Evolutionary conservation across 768 basidiomycete species (phyloP), one percentile per base, ranked within the genome.

Genomic region (Panaeolus papilionaceus): DNA sequence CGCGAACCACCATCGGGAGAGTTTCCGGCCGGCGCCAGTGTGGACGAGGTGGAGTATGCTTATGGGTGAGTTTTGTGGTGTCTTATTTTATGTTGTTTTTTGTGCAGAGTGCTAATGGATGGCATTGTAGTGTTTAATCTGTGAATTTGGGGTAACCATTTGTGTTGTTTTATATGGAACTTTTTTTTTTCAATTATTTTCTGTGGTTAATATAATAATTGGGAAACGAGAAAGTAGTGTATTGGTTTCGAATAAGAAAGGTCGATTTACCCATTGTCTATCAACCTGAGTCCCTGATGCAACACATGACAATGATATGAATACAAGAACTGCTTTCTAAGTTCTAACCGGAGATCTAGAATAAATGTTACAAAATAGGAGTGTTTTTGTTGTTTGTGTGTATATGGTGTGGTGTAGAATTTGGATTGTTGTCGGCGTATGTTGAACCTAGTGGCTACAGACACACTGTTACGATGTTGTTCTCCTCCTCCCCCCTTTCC

Each of bases 1-100:
- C 88, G 91, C 64, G 92, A 92, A 69, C 83, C 88, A 45, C 85
- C 89, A 39, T 85, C 89, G 11, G 84, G 86, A 23, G 90, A 92
- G 10, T 95, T 95, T 75, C 87, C 89, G 23, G 86, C 90, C 5
- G 92, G 92, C 1, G 93, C 89, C 23, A 92, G 94, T 62, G 93
- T 95, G 16, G 94, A 95, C 71, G 94, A 95, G 78, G 94, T 95
- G 7, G 94, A 95, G 75, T 93, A 93, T 77, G 92, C 90, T 67
- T 94, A 93, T 71, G 92, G 92, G 92, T 90, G 77, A 76, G 90
- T 84, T 67, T 44, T 44, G 42, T 44, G 42, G 42, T 44, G 42
- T 18, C 42, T 44, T 65, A 45, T 37, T 58, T 45, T 39, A 28
- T 38, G 38, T 33, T 64, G 14, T 42, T 51, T 39, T 47, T 61